phyloP scores from a whole-genome alignment of 495 filamentous ascomycete genomes.

The Bacidia rubella region DNA sequence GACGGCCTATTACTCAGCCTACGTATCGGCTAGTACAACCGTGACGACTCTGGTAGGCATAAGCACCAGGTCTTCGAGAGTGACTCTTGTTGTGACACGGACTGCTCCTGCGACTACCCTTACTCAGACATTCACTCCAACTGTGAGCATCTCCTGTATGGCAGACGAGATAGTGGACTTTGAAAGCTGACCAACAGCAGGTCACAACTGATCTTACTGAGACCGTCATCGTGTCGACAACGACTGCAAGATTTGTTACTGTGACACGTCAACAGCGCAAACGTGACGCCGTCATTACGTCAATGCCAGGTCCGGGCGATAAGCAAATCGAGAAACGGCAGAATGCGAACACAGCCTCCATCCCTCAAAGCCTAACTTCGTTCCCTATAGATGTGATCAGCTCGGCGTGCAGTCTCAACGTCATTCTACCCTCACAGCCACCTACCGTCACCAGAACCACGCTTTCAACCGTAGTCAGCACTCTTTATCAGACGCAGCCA shows the following conservation, averaged over 20 bases:
- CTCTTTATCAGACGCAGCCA: not conserved
- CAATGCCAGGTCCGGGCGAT: too few relatives aligned
- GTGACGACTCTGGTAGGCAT: not conserved
- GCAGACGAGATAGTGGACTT: too few relatives aligned
- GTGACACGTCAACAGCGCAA: not conserved
- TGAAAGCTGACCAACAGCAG: too few relatives aligned
- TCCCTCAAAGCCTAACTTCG: not conserved
- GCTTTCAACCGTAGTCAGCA: not conserved
- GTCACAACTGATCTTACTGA: not conserved
- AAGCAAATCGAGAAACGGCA: too few relatives aligned
- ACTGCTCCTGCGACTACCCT: not conserved
- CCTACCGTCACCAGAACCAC: not conserved
- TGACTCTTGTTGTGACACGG: not conserved
- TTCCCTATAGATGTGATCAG: conserved; percentile 4
- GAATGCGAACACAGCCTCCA: not conserved
- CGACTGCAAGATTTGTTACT: not conserved
- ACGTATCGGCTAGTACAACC: not conserved
- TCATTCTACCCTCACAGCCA: not conserved
- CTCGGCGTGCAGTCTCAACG: conserved; percentile 9
- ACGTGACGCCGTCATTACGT: too few relatives aligned
- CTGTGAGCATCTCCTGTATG: too few relatives aligned
- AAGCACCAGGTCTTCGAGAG: not conserved
- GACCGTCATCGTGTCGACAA: not conserved
- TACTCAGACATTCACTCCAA: not conserved
- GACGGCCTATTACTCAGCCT: not conserved